Base-by-base conservation (phyloP, 371 early-diverging fungal species). In the Chytridium lagenaria region DNA sequence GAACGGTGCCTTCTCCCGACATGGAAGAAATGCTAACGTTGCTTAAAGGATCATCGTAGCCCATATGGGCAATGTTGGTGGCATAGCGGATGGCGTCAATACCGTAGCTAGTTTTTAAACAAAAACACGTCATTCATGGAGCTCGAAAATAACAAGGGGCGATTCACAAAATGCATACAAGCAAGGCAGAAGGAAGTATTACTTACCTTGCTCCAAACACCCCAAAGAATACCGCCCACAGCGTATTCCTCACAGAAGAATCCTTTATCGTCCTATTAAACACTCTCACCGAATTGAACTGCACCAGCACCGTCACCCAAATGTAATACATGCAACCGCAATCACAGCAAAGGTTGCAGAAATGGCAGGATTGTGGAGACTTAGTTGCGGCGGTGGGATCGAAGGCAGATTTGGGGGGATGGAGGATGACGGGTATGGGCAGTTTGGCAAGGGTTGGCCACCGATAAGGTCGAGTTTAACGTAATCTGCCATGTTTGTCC, bases 221-320 rank as follows among this genome's bases (percentile, higher is more conserved):
- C 16, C 59, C 38, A 67, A 77, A 81, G 61, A 67, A 72, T 59
- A 52, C 68, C 2, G 70, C 75, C 68, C 69, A 81, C 51, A 55
- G 23, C 1, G 40, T 61, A 68, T 81, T 81, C 44, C 63, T 40
- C 15, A 81, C 68, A 28, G 76, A 67, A 16, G 70, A 67, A 49
- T 81, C 75, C 1, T 30, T n/a, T 28, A 81, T 77, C n/a, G 40
- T 36, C 23, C 81, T 68, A 52, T 81, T 81, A 69, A 81, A 81
- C 26, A 81, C 76, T 1, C 59, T 26, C 16, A 79, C 77, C 23
- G 51, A 37, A 36, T 74, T 69, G 69, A 61, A 71, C 23, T 59
- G 50, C 34, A 65, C 50, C 12, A 65, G 66, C 23, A 59, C 73
- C 16, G 70, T 2, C 19, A 75, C 39, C 3, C 68, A 73, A 26